Evolutionary conservation across 129 eudicot genomes (phyloP), one percentile per base, ranked within the genome.

Genomic region (Chrysanthemum lavandulifolium): DNA sequence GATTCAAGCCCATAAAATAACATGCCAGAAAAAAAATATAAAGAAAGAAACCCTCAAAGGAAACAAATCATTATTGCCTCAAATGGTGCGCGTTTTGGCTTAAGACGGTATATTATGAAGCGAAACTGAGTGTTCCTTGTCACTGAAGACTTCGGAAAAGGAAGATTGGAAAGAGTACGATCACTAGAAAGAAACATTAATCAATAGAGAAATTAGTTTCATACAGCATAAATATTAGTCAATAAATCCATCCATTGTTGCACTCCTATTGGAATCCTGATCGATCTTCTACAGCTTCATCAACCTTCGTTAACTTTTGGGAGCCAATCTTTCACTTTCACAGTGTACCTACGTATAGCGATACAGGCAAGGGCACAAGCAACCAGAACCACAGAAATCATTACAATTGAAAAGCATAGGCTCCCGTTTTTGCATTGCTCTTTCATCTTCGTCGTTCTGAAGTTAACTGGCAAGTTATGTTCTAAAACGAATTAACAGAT

Each of bases 341-440:
- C 5, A 23, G 53, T 18, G 57, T 1, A 74, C 65, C 78, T 33
- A 16, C 65, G 78, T 31, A 74, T 64, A 3, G 6, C 15, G 25
- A 33, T 52, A 16, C 65, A 64, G 27, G 48, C 72, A 21, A 65
- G 3, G 54, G 9, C 66, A 40, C 65, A 65, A 25, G 23, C n/a
- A 45, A 74, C 19, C 56, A 74, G 10, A 53, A 64, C 12, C 45
- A 53, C 18, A 53, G 6, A 18, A 65, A 74, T 21, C 79, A 74
- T 54, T 57, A 74, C 1, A 6, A 74, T 43, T 36, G 72, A 74
- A 6, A 74, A 74, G 45, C 79, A 74, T 1, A 53, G 9, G 72
- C 79, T 74, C 72, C 79, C 79, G 6, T 74, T 56, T 65, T 64
- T 74, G 72, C 79, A 74, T 40, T 40, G 47, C 15, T 36, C 43